A percentile compares a stretch with the other conserved stretches of the same genome.
These are phyloP conservation scores for Penicillium dipodomyicola DNA, from an alignment of 495 filamentous ascomycete genomes.

Conservation along the genomic window DNA sequence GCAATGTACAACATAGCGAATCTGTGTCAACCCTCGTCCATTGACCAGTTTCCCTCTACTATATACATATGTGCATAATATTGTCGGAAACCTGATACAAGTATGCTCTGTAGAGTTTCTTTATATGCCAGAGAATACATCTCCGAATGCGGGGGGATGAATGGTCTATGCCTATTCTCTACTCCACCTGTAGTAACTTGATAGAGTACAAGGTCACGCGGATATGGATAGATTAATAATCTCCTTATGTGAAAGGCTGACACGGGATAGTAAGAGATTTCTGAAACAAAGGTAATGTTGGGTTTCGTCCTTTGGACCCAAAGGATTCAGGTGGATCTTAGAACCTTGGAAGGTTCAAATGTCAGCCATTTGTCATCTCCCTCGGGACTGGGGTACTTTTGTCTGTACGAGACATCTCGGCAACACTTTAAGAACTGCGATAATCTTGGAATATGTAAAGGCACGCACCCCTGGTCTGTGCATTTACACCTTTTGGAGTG, in stretches of 20 bases:
- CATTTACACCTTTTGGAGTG: background rate
- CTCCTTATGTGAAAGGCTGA: too few relatives aligned
- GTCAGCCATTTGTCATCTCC: background rate
- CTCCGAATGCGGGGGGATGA: background rate
- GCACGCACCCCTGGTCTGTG: slow-evolving; percentile 11
- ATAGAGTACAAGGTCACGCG: too few relatives aligned
- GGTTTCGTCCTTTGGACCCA: too few relatives aligned
- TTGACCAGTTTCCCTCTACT: background rate
- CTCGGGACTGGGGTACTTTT: too few relatives aligned
- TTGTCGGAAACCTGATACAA: background rate
- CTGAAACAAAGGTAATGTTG: too few relatives aligned
- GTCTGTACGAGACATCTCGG: background rate
- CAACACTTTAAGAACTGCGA: background rate
- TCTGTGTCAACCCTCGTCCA: background rate
- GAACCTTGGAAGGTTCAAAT: background rate
- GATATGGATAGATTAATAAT: too few relatives aligned
- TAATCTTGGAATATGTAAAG: slow-evolving; percentile 1
- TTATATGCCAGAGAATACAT: background rate
- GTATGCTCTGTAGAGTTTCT: background rate
- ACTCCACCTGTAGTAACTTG: background rate
- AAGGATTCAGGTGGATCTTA: too few relatives aligned
- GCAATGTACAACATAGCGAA: background rate
- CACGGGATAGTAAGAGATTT: too few relatives aligned
- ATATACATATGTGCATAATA: background rate
- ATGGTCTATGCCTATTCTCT: background rate